Evolutionary conservation across 1,284 basidiomycete species (phyloP).

Genomic region (Cutaneotrichosporon cavernicola): DNA sequence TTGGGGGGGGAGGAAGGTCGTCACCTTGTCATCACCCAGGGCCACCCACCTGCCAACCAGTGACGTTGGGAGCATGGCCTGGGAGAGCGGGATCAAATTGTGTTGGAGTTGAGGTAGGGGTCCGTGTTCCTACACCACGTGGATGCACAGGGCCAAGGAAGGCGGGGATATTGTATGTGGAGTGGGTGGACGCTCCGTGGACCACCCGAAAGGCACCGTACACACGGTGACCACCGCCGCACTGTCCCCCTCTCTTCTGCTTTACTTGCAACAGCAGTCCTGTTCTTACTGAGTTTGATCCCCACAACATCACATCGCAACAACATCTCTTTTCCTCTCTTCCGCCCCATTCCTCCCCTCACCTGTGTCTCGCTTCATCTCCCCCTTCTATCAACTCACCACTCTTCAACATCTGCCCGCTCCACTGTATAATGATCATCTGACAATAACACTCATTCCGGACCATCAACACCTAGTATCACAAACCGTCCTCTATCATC

Average conservation of each 20-base stretch:
- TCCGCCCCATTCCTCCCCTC: background rate
- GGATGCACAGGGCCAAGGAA: too few species aligned
- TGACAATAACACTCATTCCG: slow-evolving; percentile 1
- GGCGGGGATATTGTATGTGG: too few species aligned
- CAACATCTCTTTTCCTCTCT: background rate
- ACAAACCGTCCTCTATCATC: slow-evolving; percentile 1
- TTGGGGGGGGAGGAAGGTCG: background rate
- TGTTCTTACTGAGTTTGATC: background rate
- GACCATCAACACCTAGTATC: background rate
- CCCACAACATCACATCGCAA: background rate
- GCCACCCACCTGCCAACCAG: background rate
- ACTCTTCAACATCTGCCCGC: background rate
- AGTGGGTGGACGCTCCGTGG: too few species aligned
- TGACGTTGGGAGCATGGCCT: background rate
- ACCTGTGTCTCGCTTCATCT: background rate
- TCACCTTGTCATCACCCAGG: background rate
- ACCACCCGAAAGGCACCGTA: background rate
- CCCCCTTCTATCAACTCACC: background rate
- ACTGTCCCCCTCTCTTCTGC: background rate
- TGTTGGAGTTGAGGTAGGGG: too few species aligned
- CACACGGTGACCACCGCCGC: background rate
- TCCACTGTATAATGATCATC: slow-evolving; percentile 6
- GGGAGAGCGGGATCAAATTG: background rate
- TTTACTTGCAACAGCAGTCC: background rate
- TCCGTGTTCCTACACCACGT: too few species aligned